Evolutionary conservation across 176 grass and related monocot genomes (phyloP), one percentile per base, ranked within the genome.

Genomic region (Ensete glaucum): DNA sequence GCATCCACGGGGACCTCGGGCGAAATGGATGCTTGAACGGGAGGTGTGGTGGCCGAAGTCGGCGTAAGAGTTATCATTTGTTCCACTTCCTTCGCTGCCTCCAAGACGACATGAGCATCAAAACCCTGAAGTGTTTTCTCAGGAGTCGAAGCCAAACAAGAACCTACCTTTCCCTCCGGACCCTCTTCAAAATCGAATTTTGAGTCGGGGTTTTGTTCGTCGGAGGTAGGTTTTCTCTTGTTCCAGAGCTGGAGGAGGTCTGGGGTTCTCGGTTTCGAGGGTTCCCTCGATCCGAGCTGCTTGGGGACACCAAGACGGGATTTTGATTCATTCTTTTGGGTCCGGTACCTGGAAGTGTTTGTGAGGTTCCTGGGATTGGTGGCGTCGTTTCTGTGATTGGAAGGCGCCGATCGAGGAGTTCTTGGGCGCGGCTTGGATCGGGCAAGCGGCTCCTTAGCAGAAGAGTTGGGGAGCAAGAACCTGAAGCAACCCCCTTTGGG

Each of bases 21-120:
- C 9, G 91, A 99, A 82, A 99, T 94, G 67, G 91, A 94, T 12
- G 88, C 76, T 83, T 91, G 73, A 29, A 99, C 82, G 9, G 96
- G 91, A 78, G 88, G 96, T 22, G 88, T 99, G 13, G 84, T 65
- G 9, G 76, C 81, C 0, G 86, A 89, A 16, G 50, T 73, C 9
- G 74, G 77, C 59, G 72, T 87, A 49, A 54, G 13, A 2, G 48
- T 51, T 14, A 23, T 1, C 55, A 52, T 80, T 29, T 56, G 62
- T 26, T 83, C 86, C 55, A 56, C 79, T 69, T 85, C 84, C 84
- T 51, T 91, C 80, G 82, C 79, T 50, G 84, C 86, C 49, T 87
- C 85, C 52, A 96, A 29, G 22, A 25, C 76, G 50, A n/a, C 12
- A 69, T 54, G 10, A 25, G 52, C 50, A 16, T 25, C 22, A 15